Percentiles rank a stretch among this genome's conserved stretches.
Evolutionary conservation across 2,329 filamentous ascomycete species (phyloP).

Genomic region (Talaromyces sp.): DNA sequence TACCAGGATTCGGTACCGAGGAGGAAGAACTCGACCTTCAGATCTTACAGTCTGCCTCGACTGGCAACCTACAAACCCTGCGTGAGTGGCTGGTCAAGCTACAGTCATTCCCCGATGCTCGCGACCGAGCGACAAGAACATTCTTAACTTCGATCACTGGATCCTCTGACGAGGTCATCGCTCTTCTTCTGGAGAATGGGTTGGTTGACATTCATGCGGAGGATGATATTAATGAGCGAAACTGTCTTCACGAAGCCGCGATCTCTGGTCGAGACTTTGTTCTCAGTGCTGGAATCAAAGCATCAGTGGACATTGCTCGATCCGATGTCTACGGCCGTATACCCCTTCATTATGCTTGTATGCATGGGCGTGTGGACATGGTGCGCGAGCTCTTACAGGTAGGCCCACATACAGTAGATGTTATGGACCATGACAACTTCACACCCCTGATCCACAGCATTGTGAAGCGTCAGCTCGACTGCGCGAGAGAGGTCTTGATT

Average conservation of each 20-base stretch:
- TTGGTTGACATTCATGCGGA: constrained; percentile 89
- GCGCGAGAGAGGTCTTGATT: constrained; percentile 75
- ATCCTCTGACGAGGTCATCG: constrained; percentile 74
- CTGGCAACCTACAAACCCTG: constrained; percentile 75
- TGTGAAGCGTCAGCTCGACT: constrained; percentile 79
- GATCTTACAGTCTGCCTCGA: constrained; percentile 79
- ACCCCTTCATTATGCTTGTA: constrained; percentile 92
- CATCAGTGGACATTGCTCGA: constrained; percentile 73
- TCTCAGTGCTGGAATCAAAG: constrained; percentile 72
- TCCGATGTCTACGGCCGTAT: constrained; percentile 93
- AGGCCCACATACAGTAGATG: constrained; percentile 75
- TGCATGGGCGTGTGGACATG: constrained; percentile 88
- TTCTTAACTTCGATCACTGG: constrained; percentile 90
- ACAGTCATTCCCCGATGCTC: constrained; percentile 60
- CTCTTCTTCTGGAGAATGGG: constrained; percentile 75
- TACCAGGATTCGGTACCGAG: constrained; percentile 64
- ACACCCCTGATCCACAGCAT: constrained; percentile 95
- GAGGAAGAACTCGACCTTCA: constrained; percentile 89
- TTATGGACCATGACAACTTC: constrained; percentile 95
- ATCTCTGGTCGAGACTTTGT: constrained; percentile 87
- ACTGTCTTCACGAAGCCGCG: constrained; percentile 93
- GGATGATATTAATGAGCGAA: constrained; percentile 96
- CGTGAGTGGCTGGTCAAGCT: constrained; percentile 80
- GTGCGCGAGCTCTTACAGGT: constrained; percentile 71
- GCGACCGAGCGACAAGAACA: constrained; percentile 81